A percentile compares a stretch with the other conserved stretches of the same genome.
These are phyloP conservation scores for Pyrus hybrid DNA, from an alignment of 331 rosid genomes.

Conservation along the genomic window DNA sequence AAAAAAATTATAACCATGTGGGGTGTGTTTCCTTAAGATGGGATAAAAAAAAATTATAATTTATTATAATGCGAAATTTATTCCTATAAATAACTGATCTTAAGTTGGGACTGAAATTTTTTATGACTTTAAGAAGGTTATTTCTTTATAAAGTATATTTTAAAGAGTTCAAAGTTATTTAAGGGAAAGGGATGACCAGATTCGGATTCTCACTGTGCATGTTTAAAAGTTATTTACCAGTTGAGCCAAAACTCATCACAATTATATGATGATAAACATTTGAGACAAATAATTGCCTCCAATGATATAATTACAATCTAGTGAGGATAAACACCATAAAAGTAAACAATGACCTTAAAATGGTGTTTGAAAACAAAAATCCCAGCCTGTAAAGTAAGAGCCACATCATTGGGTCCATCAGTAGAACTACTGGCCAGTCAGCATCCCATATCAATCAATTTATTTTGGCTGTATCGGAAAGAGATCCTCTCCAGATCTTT, in stretches of 20 bases:
- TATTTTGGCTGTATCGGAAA: conserved; percentile 5
- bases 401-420: conserved; percentile 3
- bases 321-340: background rate
- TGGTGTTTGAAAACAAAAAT: background rate
- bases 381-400: conserved; percentile 3
- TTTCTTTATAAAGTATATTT: too few relatives aligned
- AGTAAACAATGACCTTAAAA: background rate
- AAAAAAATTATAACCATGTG: too few relatives aligned
- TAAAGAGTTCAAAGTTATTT: too few relatives aligned
- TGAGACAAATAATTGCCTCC: background rate
- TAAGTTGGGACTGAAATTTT: too few relatives aligned
- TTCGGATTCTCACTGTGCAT: too few relatives aligned
- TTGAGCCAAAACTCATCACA: background rate
- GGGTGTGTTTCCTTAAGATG: too few relatives aligned
- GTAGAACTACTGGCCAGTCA: background rate
- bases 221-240: background rate
- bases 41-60: too few relatives aligned
- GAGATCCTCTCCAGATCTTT: rapidly evolving
- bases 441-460: conserved; percentile 32
- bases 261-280: too few relatives aligned
- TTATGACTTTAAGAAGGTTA: too few relatives aligned
- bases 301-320: background rate
- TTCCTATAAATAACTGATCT: too few relatives aligned
- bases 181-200: too few relatives aligned
- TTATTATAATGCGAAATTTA: too few relatives aligned